Base-by-base conservation (phyloP, 148 eudicot species). In the Talinum fruticosum region DNA sequence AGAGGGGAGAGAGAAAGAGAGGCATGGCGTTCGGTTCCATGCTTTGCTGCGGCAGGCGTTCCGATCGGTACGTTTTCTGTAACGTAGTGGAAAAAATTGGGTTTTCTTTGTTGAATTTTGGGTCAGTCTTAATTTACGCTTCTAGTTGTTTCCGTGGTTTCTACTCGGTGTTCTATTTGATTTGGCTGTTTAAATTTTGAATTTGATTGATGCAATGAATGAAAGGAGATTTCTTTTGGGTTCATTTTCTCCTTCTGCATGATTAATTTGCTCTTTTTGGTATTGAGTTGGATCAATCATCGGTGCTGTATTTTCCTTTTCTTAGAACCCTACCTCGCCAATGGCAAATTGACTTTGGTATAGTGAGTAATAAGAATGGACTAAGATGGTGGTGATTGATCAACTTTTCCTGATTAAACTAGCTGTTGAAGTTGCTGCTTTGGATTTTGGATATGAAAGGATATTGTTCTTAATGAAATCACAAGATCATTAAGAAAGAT, bases 1-100 rank as follows among this genome's bases (percentile, higher is more conserved):
- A 57, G 24, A 32, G 2, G 34, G 24, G 8, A 10, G 49, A 66
- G 51, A 62, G 30, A 59, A 51, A 57, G 29, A 49, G 21, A 32
- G 74, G 14, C 15, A 81, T 84, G 86, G 74, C 65, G 3, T 75
- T 81, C 1, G 62, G 77, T 10, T 59, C 78, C n/a, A 47, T 79
- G 35, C 35, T 78, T 61, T 81, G 82, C 67, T 85, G 87, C n/a
- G 75, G 80, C 66, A 72, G 67, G 71, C 82, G 83, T 76, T 82
- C 70, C 13, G 74, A 82, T 79, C 75, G 84, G 85, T 82, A 75
- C 29, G 81, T 76, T 26, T n/a, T 54, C 35, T n/a, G n/a, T n/a
- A n/a, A n/a, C n/a, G n/a, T n/a, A n/a, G n/a, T n/a, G n/a, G n/a
- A n/a, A n/a, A n/a, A n/a, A 37, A 8, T 19, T 30, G 0, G 18